These are phyloP conservation scores for Penicillium sp. DNA, from an alignment of 2,329 filamentous ascomycete species.

Conservation along the genomic window DNA sequence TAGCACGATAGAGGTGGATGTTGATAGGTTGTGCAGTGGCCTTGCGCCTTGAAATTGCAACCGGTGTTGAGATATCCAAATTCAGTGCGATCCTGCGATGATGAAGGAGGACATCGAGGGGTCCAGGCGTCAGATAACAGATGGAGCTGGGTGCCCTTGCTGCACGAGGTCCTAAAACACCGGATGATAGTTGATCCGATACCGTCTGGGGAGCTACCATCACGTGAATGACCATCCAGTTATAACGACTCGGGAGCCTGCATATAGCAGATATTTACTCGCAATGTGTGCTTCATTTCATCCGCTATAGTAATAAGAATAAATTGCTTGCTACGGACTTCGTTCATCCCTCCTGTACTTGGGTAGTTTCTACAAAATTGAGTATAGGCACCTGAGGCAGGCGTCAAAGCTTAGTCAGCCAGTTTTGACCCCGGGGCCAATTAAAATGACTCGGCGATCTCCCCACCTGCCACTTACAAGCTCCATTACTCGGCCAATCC, in stretches of 20 bases:
- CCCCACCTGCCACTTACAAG: too few relatives aligned
- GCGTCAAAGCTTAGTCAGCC: neutral
- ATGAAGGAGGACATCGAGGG: slow-evolving; percentile 7
- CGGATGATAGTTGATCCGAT: neutral
- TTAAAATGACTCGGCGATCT: neutral
- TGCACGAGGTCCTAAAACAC: slow-evolving; percentile 6
- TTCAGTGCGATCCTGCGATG: neutral
- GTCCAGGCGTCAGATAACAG: slow-evolving; percentile 15
- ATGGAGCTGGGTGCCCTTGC: slow-evolving; percentile 3
- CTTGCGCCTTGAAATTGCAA: neutral
- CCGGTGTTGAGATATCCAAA: neutral
- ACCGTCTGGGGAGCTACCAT: neutral
- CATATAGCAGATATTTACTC: neutral
- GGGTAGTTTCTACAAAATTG: too few relatives aligned
- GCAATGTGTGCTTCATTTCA: neutral
- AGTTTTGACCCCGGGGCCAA: neutral
- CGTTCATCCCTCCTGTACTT: neutral
- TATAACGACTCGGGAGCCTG: neutral
- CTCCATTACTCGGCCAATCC: too few relatives aligned
- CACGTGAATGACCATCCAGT: neutral
- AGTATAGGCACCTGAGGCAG: too few relatives aligned
- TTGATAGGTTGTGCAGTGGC: too few relatives aligned
- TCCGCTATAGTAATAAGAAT: neutral
- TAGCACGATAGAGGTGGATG: neutral
- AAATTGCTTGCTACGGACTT: neutral